Evolutionary conservation across 352 stramenopile genomes (phyloP).

Genomic region (Globisporangium yorkense): DNA sequence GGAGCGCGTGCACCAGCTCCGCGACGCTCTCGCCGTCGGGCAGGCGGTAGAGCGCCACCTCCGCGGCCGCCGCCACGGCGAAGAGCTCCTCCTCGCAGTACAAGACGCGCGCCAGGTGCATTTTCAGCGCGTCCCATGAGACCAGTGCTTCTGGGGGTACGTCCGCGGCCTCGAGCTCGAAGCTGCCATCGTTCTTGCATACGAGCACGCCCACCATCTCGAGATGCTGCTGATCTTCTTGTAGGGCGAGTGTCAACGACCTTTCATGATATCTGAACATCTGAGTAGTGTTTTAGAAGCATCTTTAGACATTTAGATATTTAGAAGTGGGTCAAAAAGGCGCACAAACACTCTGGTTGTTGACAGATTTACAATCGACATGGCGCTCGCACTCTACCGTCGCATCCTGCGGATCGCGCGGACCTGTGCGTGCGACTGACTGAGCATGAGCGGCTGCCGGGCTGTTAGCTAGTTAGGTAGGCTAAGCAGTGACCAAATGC

Average conservation of each 20-base stretch:
- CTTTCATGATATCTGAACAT: neutral
- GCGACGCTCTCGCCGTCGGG: conserved; percentile 41
- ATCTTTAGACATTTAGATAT: neutral
- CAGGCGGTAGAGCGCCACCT: conserved; percentile 59
- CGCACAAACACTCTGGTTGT: too few species aligned
- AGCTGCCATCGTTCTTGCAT: conserved; percentile 77
- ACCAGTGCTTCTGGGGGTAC: conserved; percentile 8
- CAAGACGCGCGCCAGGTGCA: conserved; percentile 44
- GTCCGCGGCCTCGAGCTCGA: conserved; percentile 57
- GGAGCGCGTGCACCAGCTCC: neutral
- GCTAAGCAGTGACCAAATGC: too few species aligned
- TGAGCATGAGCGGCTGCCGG: neutral
- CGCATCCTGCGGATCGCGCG: conserved; percentile 65
- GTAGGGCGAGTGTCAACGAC: neutral
- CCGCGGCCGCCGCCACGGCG: conserved; percentile 38
- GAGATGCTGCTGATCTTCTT: neutral
- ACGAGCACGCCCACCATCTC: conserved; percentile 53
- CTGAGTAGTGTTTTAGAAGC: neutral
- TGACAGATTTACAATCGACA: conserved; percentile 2
- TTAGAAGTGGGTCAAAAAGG: neutral
- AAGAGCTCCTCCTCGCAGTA: conserved; percentile 77
- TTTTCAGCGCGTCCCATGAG: conserved; percentile 47
- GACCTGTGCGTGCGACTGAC: conserved; percentile 41
- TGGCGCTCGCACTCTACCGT: conserved; percentile 62
- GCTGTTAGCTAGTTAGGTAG: too few species aligned